Percentiles rank a stretch among this genome's conserved stretches.
These are phyloP conservation scores for Conringia planisiliqua DNA, from an alignment of 345 rosid genomes.

Conservation along the genomic window DNA sequence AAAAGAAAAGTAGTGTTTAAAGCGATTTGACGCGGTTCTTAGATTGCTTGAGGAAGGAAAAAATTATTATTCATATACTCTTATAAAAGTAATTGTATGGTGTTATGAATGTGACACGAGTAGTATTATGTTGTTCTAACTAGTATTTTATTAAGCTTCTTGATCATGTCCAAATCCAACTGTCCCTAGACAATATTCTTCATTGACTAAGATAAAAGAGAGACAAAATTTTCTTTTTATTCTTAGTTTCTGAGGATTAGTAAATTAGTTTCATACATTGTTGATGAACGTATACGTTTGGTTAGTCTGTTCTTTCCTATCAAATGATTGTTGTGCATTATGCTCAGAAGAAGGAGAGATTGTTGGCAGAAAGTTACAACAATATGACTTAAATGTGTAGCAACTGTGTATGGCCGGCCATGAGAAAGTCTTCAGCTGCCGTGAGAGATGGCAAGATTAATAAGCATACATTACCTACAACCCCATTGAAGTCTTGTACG, in stretches of 20 bases:
- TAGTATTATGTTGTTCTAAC: background rate
- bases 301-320: too few species aligned
- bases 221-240: background rate
- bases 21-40: conserved; percentile 14
- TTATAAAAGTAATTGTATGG: background rate
- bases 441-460: too few species aligned
- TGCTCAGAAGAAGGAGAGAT: too few species aligned
- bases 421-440: too few species aligned
- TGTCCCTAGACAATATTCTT: background rate
- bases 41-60: conserved; percentile 22
- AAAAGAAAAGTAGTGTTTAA: conserved; percentile 7
- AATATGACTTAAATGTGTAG: too few species aligned
- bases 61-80: background rate
- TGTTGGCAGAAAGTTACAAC: too few species aligned
- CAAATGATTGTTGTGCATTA: too few species aligned
- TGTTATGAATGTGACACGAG: conserved; percentile 20
- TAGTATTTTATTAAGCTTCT: conserved; percentile 2
- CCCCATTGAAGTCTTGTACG: too few species aligned
- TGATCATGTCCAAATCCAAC: background rate
- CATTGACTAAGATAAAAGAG: background rate
- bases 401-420: too few species aligned
- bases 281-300: too few species aligned
- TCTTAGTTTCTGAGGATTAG: background rate
- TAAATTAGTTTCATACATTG: too few species aligned
- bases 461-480: too few species aligned